Conservation (phyloP, 2,329 filamentous ascomycete genomes). For the Byssoonygena ceratinophila region DNA sequence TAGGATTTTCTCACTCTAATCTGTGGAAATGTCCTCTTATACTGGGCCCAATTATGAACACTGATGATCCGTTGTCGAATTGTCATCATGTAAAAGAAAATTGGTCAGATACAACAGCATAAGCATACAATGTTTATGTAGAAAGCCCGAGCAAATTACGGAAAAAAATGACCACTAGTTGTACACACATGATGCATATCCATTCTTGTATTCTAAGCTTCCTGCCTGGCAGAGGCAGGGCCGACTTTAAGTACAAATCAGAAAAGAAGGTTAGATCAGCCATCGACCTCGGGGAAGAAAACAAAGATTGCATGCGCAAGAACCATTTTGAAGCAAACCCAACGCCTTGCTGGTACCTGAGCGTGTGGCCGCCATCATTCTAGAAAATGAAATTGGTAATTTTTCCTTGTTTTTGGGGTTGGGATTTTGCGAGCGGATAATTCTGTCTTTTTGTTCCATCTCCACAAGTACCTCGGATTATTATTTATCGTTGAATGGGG, state of each 20-base stretch:
- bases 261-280: neutral
- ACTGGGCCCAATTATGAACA: no score
- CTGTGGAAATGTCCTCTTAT: no score
- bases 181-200: neutral
- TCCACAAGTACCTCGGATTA: neutral
- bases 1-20: no score
- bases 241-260: conserved; percentile 2
- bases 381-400: conserved; percentile 16
- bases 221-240: neutral
- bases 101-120: no score
- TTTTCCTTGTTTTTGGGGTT: neutral
- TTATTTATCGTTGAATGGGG: conserved; percentile 4
- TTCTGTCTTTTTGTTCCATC: conserved; percentile 18
- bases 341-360: conserved; percentile 21
- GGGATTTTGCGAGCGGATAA: neutral
- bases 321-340: conserved; percentile 13
- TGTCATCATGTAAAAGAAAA: no score
- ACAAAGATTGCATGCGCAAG: neutral
- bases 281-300: neutral
- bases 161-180: no score
- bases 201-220: conserved; percentile 9
- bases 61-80: no score
- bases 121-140: no score
- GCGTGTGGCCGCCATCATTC: conserved; percentile 19
- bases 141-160: no score